phyloP scores from a whole-genome alignment of 78 protist species.

The Mastigamoeba balamuthi region DNA sequence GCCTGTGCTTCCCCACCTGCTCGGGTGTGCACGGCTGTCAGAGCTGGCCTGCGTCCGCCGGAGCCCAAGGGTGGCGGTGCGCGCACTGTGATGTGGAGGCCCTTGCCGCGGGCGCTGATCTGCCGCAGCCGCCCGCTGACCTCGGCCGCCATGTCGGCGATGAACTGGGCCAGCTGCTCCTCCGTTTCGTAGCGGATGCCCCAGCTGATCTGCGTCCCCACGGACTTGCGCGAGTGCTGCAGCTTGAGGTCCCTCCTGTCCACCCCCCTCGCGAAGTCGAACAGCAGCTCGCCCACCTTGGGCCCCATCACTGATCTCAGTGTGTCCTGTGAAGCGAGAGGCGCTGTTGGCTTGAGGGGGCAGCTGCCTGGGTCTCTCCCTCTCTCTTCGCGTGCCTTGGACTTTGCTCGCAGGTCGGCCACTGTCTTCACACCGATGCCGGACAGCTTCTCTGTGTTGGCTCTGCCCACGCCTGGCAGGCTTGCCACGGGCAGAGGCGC shows the following conservation, averaged over 20 bases:
- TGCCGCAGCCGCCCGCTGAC: background rate
- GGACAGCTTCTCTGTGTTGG: no score
- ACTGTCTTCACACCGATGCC: no score
- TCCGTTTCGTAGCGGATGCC: background rate
- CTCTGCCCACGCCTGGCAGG: background rate
- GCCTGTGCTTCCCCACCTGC: background rate
- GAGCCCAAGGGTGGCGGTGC: background rate
- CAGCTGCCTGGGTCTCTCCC: no score
- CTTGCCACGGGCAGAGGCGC: background rate
- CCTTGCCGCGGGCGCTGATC: background rate
- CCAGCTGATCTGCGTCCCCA: background rate
- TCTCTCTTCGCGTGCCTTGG: no score
- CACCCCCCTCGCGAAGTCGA: background rate
- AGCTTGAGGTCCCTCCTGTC: background rate
- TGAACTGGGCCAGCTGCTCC: background rate
- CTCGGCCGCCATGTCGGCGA: constrained; percentile 1
- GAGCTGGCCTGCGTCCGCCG: background rate
- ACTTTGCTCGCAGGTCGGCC: no score
- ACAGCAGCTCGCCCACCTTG: background rate
- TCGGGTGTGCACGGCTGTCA: background rate
- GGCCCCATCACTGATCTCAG: background rate
- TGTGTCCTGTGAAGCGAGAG: background rate
- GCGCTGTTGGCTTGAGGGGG: no score
- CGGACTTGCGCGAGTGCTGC: background rate
- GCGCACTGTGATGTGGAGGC: no score